These are phyloP conservation scores for Leucoagaricus sp. DNA, from an alignment of 1,284 basidiomycete genomes.

Conservation along the genomic window DNA sequence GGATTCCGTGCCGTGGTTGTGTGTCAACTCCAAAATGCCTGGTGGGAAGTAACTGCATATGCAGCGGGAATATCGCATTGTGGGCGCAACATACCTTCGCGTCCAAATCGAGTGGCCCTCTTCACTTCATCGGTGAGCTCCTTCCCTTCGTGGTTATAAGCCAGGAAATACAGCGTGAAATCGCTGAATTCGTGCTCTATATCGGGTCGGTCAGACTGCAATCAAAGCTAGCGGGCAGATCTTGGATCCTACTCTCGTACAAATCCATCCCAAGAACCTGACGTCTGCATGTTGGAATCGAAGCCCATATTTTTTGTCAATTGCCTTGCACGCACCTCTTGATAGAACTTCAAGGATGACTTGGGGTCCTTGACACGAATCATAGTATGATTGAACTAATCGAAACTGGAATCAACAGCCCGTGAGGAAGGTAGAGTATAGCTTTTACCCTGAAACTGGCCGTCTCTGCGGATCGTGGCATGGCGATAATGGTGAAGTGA, in stretches of 20 bases:
- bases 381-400: conserved; percentile 89
- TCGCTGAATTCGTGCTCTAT: conserved; percentile 53
- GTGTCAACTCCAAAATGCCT: conserved; percentile 86
- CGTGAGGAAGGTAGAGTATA: neutral
- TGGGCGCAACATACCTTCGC: conserved; percentile 57
- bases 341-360: conserved; percentile 75
- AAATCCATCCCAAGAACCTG: conserved; percentile 88
- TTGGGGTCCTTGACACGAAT: conserved; percentile 89
- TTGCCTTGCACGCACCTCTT: conserved; percentile 45
- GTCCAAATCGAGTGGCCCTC: conserved; percentile 45
- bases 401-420: neutral
- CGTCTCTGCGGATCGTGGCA: conserved; percentile 69
- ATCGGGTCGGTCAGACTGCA: neutral
- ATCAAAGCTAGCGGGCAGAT: neutral
- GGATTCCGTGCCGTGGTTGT: conserved; percentile 88
- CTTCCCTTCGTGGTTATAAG: conserved; percentile 60
- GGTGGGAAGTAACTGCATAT: conserved; percentile 5
- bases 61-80: conserved; percentile 3
- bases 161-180: conserved; percentile 85
- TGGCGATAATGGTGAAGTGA: conserved; percentile 27
- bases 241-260: conserved; percentile 50
- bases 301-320: neutral
- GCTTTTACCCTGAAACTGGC: conserved; percentile 58
- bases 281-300: conserved; percentile 12
- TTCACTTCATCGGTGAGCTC: conserved; percentile 52